Percentiles rank a stretch among this genome's conserved stretches.
These are phyloP conservation scores for Pholiota adiposa DNA, from an alignment of 1,284 basidiomycete genomes.

Conservation along the genomic window DNA sequence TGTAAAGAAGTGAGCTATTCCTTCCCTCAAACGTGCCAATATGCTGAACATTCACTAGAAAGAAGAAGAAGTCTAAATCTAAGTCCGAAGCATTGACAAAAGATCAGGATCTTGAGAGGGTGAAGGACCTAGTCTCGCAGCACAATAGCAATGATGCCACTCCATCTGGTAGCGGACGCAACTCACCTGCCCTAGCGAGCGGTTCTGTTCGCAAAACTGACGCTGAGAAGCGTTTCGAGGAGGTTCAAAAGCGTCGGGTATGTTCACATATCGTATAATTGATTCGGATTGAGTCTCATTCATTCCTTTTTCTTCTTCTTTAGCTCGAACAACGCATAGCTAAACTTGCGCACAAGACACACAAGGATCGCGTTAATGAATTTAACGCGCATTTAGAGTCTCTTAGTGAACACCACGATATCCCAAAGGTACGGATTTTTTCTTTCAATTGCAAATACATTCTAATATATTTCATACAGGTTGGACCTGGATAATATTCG, in stretches of 20 bases:
- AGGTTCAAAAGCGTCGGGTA: constrained; percentile 83
- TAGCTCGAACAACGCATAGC: constrained; percentile 84
- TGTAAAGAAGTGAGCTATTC: constrained; percentile 72
- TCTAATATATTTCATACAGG: constrained; percentile 45
- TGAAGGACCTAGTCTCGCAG: constrained; percentile 55
- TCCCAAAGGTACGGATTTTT: constrained; percentile 71
- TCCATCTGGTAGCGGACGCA: constrained; percentile 58
- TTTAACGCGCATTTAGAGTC: constrained; percentile 90
- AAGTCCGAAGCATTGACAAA: constrained; percentile 47
- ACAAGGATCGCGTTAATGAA: constrained; percentile 94
- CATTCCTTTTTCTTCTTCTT: background rate
- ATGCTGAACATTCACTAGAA: constrained; percentile 46
- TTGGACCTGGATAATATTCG: constrained; percentile 73
- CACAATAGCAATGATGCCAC: constrained; percentile 52
- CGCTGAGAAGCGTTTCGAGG: constrained; percentile 89
- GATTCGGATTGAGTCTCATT: background rate
- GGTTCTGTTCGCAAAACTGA: constrained; percentile 74
- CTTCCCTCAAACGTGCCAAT: constrained; percentile 3
- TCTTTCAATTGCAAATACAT: background rate
- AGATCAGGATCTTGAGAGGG: constrained; percentile 44
- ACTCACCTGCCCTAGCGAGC: constrained; percentile 52
- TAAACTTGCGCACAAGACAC: constrained; percentile 84
- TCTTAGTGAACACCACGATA: constrained; percentile 92
- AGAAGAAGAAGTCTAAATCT: constrained; percentile 86
- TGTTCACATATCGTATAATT: constrained; percentile 35